Base-by-base conservation (phyloP, 352 stramenopile species). In the Globisporangium rhizosaccharum region DNA sequence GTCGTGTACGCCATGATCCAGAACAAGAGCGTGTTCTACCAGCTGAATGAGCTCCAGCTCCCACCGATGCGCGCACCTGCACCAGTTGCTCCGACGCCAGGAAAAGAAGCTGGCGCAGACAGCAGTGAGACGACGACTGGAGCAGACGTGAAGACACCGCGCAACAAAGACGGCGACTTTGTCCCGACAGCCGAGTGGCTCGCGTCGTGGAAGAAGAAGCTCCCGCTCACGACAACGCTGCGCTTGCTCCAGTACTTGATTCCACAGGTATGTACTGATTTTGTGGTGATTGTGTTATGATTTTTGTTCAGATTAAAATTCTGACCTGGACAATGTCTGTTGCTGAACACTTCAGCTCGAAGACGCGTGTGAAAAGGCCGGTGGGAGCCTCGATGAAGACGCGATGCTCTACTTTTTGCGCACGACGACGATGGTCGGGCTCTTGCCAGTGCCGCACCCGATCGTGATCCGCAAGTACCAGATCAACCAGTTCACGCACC, bases 401-500 rank as follows among this genome's bases (percentile, higher is more conserved):
- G 91, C 95, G 52, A 97, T 99, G 63, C 73, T 99, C 44, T 91
- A 97, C 59, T 98, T 99, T 49, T 61, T 99, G 48, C 83, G 93
- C 52, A 96, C 96, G 62, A 98, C 97, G 1, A 99, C 97, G 0
- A 97, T 99, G 90, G 97, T 99, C n/a, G 97, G 97, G n/a, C 69
- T 99, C 15, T 68, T 99, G 47, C 90, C 90, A 1, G 87, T 99
- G 33, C 97, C 97, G 5, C 97, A 99, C 74, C 85, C 96, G 2
- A 99, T 99, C 71, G 95, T 99, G 23, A 99, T 99, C 68, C 81
- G 96, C 56, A 98, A 98, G 74, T 99, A 99, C 72, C 94, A 99
- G 75, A 97, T 97, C 59, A 99, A 99, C 76, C 89, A 98, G 72
- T 99, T 98, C 65, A 99, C 96, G 33, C 90, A 96, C 28, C 72